These are phyloP conservation scores for Hygrophoropsis aurantiaca DNA, from an alignment of 768 basidiomycete genomes.

Conservation along the genomic window DNA sequence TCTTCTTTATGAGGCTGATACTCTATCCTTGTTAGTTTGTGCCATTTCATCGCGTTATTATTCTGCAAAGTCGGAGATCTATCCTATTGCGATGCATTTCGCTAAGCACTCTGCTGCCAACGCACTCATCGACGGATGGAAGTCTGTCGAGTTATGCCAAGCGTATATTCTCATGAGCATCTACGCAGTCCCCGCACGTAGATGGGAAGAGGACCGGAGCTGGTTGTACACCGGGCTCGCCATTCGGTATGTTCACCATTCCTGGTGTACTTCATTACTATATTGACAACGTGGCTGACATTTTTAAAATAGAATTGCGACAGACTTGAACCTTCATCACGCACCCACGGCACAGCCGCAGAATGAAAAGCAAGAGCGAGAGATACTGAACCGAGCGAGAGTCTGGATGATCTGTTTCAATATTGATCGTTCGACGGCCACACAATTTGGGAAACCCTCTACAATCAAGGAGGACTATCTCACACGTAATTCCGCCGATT, in stretches of 20 bases:
- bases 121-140: slow-evolving; percentile 78
- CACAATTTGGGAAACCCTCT: slow-evolving; percentile 87
- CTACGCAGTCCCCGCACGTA: slow-evolving; percentile 74
- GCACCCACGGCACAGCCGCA: slow-evolving; percentile 58
- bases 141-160: slow-evolving; percentile 86
- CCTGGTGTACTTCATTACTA: neutral
- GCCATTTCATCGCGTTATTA: slow-evolving; percentile 85
- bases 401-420: slow-evolving; percentile 92
- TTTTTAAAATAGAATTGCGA: slow-evolving; percentile 62
- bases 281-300: neutral
- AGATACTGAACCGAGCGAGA: slow-evolving; percentile 81
- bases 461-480: slow-evolving; percentile 86
- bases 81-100: slow-evolving; percentile 87
- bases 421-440: slow-evolving; percentile 83
- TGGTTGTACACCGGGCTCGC: slow-evolving; percentile 90
- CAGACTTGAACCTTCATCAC: slow-evolving; percentile 84
- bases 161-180: slow-evolving; percentile 89
- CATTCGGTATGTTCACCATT: slow-evolving; percentile 60
- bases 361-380: slow-evolving; percentile 75
- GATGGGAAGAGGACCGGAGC: slow-evolving; percentile 89
- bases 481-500: slow-evolving; percentile 68
- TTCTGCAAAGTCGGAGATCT: slow-evolving; percentile 76
- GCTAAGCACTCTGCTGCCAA: slow-evolving; percentile 81
- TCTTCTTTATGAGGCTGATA: neutral
- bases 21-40: slow-evolving; percentile 53